These are phyloP conservation scores for Populus euphratica DNA, from an alignment of 345 rosid genomes.

Conservation along the genomic window DNA sequence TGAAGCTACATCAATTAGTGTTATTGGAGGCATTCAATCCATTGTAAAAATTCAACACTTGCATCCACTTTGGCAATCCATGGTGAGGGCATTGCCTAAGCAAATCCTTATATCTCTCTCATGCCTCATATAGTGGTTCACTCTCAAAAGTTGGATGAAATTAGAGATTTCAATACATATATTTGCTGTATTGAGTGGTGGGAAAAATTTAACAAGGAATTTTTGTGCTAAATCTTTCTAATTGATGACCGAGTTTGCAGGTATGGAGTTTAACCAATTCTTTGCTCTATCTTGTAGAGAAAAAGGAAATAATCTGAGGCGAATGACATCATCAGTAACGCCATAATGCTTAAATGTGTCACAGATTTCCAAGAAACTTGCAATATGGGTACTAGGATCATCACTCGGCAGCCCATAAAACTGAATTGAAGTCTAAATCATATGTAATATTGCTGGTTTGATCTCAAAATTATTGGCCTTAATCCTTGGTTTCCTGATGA, in stretches of 20 bases:
- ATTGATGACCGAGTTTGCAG: no score
- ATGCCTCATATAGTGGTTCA: not conserved
- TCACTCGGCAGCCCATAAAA: not conserved
- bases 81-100: not conserved
- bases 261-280: not conserved
- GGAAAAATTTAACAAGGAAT: not conserved
- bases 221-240: no score
- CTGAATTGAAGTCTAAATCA: not conserved
- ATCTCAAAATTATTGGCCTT: not conserved
- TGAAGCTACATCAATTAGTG: no score
- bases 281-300: not conserved
- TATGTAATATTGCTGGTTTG: not conserved
- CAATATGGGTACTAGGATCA: no score
- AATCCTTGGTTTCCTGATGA: no score
- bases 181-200: not conserved
- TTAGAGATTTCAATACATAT: not conserved
- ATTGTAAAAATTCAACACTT: no score
- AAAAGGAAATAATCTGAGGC: not conserved
- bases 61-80: not conserved
- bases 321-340: not conserved
- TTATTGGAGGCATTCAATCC: no score
- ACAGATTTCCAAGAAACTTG: not conserved
- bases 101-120: not conserved
- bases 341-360: not conserved
- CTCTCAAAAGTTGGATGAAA: not conserved